phyloP scores from a whole-genome alignment of 106 monocot genomes.

The Narthecium ossifragum region DNA sequence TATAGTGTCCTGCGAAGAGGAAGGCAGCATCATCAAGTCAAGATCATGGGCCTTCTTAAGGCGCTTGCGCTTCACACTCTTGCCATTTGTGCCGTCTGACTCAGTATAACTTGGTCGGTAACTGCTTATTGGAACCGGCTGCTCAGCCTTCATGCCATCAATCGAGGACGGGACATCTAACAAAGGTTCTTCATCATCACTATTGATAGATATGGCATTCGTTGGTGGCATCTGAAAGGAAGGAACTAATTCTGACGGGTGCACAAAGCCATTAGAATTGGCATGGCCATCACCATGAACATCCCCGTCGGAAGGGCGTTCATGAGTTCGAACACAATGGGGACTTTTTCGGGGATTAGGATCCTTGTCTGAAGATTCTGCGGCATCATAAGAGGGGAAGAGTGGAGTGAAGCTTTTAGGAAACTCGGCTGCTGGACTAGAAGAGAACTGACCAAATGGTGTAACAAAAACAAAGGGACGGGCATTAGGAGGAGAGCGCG shows the following conservation, averaged over 20 bases:
- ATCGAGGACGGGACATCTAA: no score
- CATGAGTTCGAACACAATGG: no score
- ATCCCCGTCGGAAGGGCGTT: no score
- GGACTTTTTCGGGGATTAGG: no score
- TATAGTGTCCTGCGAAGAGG: slow-evolving; percentile 26
- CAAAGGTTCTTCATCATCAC: no score
- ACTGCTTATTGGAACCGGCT: slow-evolving; percentile 9
- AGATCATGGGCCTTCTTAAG: slow-evolving; percentile 4
- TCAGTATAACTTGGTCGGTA: slow-evolving; percentile 9
- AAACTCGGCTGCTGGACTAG: slow-evolving; percentile 1
- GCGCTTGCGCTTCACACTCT: slow-evolving; percentile 7
- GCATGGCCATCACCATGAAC: no score
- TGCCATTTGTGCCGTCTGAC: slow-evolving; percentile 16
- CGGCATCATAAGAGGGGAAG: slow-evolving; percentile 15
- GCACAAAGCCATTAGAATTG: no score
- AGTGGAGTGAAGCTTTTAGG: slow-evolving; percentile 14
- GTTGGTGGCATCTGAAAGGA: no score
- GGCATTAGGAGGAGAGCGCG: slow-evolving; percentile 7
- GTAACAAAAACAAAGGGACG: slow-evolving; percentile 52
- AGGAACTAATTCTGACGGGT: no score
- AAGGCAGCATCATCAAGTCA: slow-evolving; percentile 25
- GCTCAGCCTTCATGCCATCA: slow-evolving; percentile 40
- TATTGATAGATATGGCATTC: no score
- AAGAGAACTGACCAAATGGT: slow-evolving; percentile 27
- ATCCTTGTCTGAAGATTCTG: no score